A percentile compares a stretch with the other conserved stretches of the same genome.
Evolutionary conservation across 2,329 filamentous ascomycete species (phyloP).

Genomic region (Verticillium nubilum): DNA sequence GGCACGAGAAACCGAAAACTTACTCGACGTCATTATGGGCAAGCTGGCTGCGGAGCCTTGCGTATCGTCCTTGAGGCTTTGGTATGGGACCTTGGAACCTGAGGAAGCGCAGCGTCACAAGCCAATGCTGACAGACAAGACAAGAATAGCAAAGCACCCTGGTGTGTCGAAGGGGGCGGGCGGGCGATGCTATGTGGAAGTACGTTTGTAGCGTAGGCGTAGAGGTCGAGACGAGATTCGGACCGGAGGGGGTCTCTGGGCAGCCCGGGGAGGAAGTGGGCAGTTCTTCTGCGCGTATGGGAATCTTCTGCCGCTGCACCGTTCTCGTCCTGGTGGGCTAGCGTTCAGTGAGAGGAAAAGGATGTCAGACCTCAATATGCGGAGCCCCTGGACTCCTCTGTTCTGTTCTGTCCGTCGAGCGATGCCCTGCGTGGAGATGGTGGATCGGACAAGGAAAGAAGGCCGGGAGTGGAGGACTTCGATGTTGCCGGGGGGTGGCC

Average conservation of each 20-base stretch:
- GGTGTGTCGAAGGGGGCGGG: background rate
- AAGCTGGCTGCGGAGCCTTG: conserved; percentile 8
- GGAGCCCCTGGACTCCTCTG: background rate
- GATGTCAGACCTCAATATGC: background rate
- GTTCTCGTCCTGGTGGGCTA: background rate
- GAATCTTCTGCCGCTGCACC: background rate
- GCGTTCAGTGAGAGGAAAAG: background rate
- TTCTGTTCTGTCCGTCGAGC: background rate
- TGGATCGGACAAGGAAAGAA: background rate
- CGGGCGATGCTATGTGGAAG: background rate
- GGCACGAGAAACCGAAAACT: conserved; percentile 23
- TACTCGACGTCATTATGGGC: conserved; percentile 40
- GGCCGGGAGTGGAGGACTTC: background rate
- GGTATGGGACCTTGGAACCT: background rate
- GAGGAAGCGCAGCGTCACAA: background rate
- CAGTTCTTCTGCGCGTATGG: background rate
- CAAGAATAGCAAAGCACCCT: conserved; percentile 3
- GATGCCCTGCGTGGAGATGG: background rate
- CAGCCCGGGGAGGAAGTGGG: background rate
- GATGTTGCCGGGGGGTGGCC: background rate
- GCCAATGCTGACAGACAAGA: conserved; percentile 1
- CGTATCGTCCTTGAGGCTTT: background rate
- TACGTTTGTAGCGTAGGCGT: background rate
- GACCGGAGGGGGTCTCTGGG: background rate
- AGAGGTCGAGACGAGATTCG: background rate